Base-by-base conservation (phyloP, 352 stramenopile genomes). In the Phytophthora brassicae region DNA sequence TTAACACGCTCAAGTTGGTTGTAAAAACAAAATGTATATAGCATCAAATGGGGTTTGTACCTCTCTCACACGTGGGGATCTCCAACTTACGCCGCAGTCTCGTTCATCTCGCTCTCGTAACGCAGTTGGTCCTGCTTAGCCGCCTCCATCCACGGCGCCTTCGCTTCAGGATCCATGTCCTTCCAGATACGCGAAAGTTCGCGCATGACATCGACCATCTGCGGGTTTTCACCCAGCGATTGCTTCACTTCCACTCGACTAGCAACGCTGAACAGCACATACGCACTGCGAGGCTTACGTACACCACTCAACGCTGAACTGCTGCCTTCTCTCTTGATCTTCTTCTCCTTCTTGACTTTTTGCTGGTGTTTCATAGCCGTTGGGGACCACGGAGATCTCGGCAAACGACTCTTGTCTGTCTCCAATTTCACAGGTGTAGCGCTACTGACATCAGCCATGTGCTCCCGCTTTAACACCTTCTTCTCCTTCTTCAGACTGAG, bases 41-140 rank as follows among this genome's bases (percentile, higher is more conserved):
- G 41, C 39, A 13, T 26, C 62, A 61, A 59, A 54, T 59, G 16
- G 31, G 36, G 28, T 70, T 46, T 56, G 42, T 61, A 66, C 36
- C 59, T 62, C 58, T 54, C 56, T 47, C 45, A 56, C 35, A 56
- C 35, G 35, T 47, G 36, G 43, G 9, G 19, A 12, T 16, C 44
- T 29, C n/a, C 54, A 49, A 24, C 52, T 61, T 75, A 79, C 49
- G 58, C 64, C 28, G 63, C 53, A 20, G 72, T 75, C 64, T 89
- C 83, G 63, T 92, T 90, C 75, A 92, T 89, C 61, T 88, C 77
- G 38, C 57, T 65, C 46, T 90, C 74, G 45, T 90, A 92, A n/a
- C 81, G 78, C 62, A 75, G 35, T 62, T 79, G 67, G 49, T 92
- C 82, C 39, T 85, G 59, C 48, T 71, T 81, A 14, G 78, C 78